Base-by-base conservation (phyloP, 2,329 filamentous ascomycete species). In the Sporothrix schenckii region DNA sequence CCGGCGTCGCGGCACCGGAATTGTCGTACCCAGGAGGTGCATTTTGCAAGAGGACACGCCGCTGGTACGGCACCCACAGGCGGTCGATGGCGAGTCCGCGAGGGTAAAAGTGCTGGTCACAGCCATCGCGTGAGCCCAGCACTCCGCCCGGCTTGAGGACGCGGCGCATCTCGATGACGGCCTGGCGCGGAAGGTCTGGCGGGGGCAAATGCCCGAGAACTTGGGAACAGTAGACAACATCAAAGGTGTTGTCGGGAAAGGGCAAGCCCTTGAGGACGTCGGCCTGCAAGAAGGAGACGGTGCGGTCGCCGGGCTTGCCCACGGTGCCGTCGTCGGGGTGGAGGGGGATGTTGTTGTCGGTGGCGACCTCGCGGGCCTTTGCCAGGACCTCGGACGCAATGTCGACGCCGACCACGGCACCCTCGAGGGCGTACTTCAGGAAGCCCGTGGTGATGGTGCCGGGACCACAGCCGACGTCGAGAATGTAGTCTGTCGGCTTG, bases 381-480 rank as follows among this genome's bases (percentile, higher is more conserved):
- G 39, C 9, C 21, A 82, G 70, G 14, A 80, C 78, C 0, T 72
- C 72, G 2, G 70, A 73, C 0, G 79, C 79, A 3, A 78, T 74
- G 67, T 84, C 82, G 34, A 84, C 66, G 41, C 81, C 82, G 9
- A 78, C 77, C 1, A 83, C 76, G 7, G 75, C 72, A n/a, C 83
- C 83, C 6, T 80, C 60, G 3, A 78, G 77, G 2, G 81, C 81
- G 70, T 80, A 77, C 47, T 78, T 77, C 56, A 79, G 80, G 53
- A 86, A 76, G 9, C 80, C 81, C 0, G 78, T 77, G 4, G 83
- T 82, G 74, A 86, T 85, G 41, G 81, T 84, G 2, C 83, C 84
- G 0, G 83, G 82, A 0, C 83, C 83, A 75, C 83, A 84, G 68
- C 83, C 83, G 44, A 84, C 77, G 72, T 85, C 83, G 68, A 85